Percentiles rank a stretch among this genome's conserved stretches.
Conservation (phyloP, 2,329 filamentous ascomycete species). For the Pseudogymnoascus sp. region DNA sequence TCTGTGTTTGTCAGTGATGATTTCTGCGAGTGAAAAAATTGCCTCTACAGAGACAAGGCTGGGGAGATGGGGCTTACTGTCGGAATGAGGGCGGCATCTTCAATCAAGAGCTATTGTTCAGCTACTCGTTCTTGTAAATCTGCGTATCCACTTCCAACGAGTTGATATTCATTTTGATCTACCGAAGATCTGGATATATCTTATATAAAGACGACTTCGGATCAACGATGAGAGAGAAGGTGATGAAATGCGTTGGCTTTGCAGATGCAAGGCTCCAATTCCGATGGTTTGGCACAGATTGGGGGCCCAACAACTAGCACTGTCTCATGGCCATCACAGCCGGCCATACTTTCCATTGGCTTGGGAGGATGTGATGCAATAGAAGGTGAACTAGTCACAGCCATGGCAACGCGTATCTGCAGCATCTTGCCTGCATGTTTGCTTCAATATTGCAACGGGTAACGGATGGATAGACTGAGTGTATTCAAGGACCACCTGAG, state of each 20-base stretch:
- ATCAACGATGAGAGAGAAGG: neutral
- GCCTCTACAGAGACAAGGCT: neutral
- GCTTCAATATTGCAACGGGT: neutral
- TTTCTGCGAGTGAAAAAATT: neutral
- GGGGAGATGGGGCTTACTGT: conserved; percentile 10
- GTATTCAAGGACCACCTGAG: neutral
- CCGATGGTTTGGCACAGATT: neutral
- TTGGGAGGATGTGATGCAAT: neutral
- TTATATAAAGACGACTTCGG: neutral
- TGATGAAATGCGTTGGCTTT: neutral
- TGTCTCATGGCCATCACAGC: neutral
- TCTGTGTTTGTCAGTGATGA: conserved; percentile 8
- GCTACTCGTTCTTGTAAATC: neutral
- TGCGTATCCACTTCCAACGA: neutral
- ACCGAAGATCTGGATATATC: neutral
- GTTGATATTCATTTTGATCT: neutral
- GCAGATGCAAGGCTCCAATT: neutral
- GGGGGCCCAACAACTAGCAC: neutral
- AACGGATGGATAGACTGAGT: neutral
- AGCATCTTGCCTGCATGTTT: neutral
- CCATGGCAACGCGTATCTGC: neutral
- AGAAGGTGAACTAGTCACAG: neutral
- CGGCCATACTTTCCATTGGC: neutral
- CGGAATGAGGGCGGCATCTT: conserved; percentile 14
- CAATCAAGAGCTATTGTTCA: neutral